Conservation (phyloP, 2,329 filamentous ascomycete genomes). For the Lachnellula occidentalis region DNA sequence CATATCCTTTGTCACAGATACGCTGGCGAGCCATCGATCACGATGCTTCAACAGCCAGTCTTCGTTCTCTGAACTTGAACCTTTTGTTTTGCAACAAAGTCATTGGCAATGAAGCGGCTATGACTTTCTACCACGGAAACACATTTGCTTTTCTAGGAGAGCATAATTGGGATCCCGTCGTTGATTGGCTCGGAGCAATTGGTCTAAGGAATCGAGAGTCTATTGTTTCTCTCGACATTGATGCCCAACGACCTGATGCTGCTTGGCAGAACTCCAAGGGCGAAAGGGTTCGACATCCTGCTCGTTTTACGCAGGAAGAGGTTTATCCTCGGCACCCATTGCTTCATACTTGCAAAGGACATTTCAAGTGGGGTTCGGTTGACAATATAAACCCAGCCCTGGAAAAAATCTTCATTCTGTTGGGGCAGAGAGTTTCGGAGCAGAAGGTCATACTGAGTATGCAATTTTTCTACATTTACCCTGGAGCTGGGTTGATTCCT, state of each 20-base stretch:
- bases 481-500: not conserved
- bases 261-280: not conserved
- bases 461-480: not conserved
- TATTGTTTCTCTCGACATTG: constrained; percentile 1
- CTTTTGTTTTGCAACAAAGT: constrained; percentile 6
- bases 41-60: not conserved
- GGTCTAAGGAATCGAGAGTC: constrained; percentile 2
- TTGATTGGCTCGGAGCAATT: constrained; percentile 5
- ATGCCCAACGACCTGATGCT: not conserved
- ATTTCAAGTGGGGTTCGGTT: not conserved
- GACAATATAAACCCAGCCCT: constrained; percentile 7
- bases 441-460: constrained; percentile 1
- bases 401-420: constrained; percentile 1
- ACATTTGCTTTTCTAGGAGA: constrained; percentile 8
- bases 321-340: constrained; percentile 3
- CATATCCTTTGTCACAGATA: not conserved
- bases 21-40: constrained; percentile 1
- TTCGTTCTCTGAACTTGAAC: constrained; percentile 1
- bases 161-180: constrained; percentile 5
- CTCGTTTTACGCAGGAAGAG: not conserved
- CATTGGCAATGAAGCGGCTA: constrained; percentile 1
- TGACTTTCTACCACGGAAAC: constrained; percentile 5
- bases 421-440: not conserved
- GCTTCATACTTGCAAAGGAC: not conserved
- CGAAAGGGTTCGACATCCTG: not conserved